phyloP scores from a whole-genome alignment of 2,329 filamentous ascomycete species.

The Fusarium torulosum region DNA sequence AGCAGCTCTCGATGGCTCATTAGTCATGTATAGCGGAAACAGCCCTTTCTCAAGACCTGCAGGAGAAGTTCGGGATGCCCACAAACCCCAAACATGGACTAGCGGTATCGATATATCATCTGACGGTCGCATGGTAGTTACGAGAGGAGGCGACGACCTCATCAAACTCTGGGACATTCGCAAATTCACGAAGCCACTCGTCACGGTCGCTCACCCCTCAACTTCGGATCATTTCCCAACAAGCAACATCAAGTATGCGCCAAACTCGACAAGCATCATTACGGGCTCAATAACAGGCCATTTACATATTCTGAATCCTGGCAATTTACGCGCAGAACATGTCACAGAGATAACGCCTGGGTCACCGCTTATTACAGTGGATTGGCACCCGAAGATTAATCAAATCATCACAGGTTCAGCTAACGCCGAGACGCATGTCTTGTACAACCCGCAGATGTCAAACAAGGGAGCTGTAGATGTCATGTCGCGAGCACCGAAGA shows the following conservation, averaged over 20 bases:
- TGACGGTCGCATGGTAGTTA: conserved; percentile 91
- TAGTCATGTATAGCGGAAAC: conserved; percentile 93
- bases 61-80: conserved; percentile 86
- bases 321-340: conserved; percentile 85
- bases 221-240: conserved; percentile 87
- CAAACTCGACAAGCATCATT: conserved; percentile 84
- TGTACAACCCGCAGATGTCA: conserved; percentile 91
- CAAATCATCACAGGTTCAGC: conserved; percentile 95
- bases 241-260: conserved; percentile 90
- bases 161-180: conserved; percentile 98
- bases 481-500: conserved; percentile 94
- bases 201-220: conserved; percentile 81
- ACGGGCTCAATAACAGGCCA: conserved; percentile 89
- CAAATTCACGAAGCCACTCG: conserved; percentile 92
- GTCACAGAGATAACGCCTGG: conserved; percentile 91
- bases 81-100: conserved; percentile 88
- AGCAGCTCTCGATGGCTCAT: conserved; percentile 86
- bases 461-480: conserved; percentile 85
- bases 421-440: conserved; percentile 87
- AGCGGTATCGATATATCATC: conserved; percentile 90
- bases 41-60: conserved; percentile 86
- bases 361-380: conserved; percentile 82
- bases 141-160: conserved; percentile 87
- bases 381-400: conserved; percentile 95
- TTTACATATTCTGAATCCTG: conserved; percentile 92